A percentile compares a stretch with the other conserved stretches of the same genome.
These are phyloP conservation scores for Cyclotella atomus DNA, from an alignment of 108 stramenopile genomes.

Conservation along the genomic window DNA sequence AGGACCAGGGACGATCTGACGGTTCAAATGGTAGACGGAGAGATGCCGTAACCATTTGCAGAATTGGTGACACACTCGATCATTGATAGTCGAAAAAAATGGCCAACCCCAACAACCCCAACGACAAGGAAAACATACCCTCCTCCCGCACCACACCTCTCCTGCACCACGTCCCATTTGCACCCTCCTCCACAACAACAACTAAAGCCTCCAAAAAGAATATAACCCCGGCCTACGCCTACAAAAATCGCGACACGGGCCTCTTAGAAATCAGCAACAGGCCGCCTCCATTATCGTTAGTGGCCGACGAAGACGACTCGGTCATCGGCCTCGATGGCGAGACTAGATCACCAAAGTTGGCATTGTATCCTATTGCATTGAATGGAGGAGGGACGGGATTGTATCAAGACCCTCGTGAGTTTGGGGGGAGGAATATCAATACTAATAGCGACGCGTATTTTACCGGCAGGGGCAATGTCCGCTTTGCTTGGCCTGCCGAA, in stretches of 20 bases:
- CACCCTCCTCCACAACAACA: background rate
- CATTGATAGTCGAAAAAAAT: too few species aligned
- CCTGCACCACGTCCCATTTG: background rate
- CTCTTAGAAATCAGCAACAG: conserved; percentile 47
- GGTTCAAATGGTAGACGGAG: too few species aligned
- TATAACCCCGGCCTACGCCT: conserved; percentile 55
- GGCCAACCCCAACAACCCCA: background rate
- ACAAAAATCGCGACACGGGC: conserved; percentile 49
- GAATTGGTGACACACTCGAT: too few species aligned
- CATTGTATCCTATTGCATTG: conserved; percentile 56
- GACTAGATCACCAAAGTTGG: conserved; percentile 29
- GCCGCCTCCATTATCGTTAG: conserved; percentile 42
- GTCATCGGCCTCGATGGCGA: conserved; percentile 39
- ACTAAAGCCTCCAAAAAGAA: background rate
- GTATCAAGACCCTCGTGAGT: conserved; percentile 53
- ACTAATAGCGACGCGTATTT: conserved; percentile 20
- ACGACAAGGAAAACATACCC: background rate
- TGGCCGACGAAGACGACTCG: conserved; percentile 48
- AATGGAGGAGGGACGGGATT: conserved; percentile 56
- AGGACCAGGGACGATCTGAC: too few species aligned
- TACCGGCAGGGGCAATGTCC: conserved; percentile 42
- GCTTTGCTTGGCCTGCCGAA: conserved; percentile 29
- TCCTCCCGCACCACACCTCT: background rate
- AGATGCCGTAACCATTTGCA: too few species aligned
- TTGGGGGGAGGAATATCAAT: conserved; percentile 21